Percentiles rank a stretch among this genome's conserved stretches.
phyloP scores from a whole-genome alignment of 257 asterid species.

The Solanum chiquidenum region DNA sequence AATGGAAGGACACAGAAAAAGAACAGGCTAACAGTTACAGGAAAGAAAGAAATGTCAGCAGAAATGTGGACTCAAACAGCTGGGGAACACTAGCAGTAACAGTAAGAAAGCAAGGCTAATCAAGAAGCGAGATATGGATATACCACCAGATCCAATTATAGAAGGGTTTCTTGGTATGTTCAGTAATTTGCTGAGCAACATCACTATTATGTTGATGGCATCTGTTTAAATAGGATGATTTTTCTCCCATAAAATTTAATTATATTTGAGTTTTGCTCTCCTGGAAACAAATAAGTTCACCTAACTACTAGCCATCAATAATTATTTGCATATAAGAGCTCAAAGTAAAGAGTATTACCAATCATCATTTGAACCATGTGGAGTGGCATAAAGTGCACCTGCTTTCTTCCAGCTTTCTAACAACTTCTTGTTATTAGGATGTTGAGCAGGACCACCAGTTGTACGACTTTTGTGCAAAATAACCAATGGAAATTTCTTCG shows the following conservation, averaged over 20 bases:
- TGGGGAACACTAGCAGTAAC: not conserved
- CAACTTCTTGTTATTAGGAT: constrained; percentile 62
- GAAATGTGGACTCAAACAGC: not conserved
- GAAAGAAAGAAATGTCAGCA: not conserved
- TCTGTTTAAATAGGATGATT: not conserved
- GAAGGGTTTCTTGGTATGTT: not conserved
- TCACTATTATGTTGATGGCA: not conserved
- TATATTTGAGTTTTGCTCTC: not conserved
- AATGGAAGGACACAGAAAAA: not conserved
- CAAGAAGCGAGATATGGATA: not conserved
- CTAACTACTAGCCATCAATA: not conserved
- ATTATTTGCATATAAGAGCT: not conserved
- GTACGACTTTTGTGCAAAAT: constrained; percentile 73
- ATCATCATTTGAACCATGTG: constrained; percentile 89
- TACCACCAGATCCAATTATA: not conserved
- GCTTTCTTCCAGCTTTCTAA: constrained; percentile 68
- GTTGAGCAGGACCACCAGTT: constrained; percentile 66
- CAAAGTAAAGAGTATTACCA: constrained; percentile 37
- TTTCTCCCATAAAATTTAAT: not conserved
- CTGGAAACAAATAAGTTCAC: not conserved
- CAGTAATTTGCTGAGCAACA: not conserved
- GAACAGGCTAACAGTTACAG: not conserved
- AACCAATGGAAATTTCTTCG: constrained; percentile 78
- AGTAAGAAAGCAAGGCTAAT: not conserved
- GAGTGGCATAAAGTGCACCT: constrained; percentile 68